These are phyloP conservation scores for Ogataea corticis DNA, from an alignment of 805 yeast genomes.

Conservation along the genomic window DNA sequence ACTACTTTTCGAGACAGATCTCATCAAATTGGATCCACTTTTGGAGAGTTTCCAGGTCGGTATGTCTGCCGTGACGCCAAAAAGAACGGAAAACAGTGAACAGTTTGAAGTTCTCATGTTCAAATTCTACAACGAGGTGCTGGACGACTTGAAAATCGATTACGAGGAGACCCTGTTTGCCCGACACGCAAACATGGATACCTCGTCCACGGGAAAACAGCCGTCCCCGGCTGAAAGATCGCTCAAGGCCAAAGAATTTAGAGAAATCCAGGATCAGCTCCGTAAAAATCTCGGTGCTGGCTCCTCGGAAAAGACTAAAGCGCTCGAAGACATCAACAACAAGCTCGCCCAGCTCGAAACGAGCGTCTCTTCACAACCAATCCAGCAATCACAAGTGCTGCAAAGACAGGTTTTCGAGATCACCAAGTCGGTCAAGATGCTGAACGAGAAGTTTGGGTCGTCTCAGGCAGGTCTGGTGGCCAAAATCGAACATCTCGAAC, in stretches of 20 bases:
- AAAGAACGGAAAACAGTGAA: conserved; percentile 43
- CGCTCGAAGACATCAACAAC: conserved; percentile 6
- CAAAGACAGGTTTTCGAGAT: conserved; percentile 27
- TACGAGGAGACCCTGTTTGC: conserved; percentile 29
- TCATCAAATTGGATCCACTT: conserved; percentile 44
- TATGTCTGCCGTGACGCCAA: conserved; percentile 48
- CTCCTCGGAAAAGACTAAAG: background rate
- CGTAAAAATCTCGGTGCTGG: conserved; percentile 13
- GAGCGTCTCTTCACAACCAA: conserved; percentile 8
- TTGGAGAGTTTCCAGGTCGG: conserved; percentile 49
- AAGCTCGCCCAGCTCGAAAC: conserved; percentile 11
- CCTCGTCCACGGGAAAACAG: conserved; percentile 7
- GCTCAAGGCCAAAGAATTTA: conserved; percentile 14
- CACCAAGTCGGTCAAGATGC: conserved; percentile 17
- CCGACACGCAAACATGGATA: conserved; percentile 19
- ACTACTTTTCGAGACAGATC: conserved; percentile 65
- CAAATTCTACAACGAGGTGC: conserved; percentile 52
- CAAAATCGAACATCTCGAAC: conserved; percentile 8
- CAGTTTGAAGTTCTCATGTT: conserved; percentile 65
- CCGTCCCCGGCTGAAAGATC: conserved; percentile 23
- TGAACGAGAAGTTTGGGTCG: conserved; percentile 11
- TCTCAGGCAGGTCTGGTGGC: conserved; percentile 6
- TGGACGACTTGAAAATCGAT: conserved; percentile 25
- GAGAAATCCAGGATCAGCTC: conserved; percentile 20
- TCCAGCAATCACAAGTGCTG: conserved; percentile 8